phyloP scores from a whole-genome alignment of 2,329 filamentous ascomycete species.

The Aspergillus piperis region DNA sequence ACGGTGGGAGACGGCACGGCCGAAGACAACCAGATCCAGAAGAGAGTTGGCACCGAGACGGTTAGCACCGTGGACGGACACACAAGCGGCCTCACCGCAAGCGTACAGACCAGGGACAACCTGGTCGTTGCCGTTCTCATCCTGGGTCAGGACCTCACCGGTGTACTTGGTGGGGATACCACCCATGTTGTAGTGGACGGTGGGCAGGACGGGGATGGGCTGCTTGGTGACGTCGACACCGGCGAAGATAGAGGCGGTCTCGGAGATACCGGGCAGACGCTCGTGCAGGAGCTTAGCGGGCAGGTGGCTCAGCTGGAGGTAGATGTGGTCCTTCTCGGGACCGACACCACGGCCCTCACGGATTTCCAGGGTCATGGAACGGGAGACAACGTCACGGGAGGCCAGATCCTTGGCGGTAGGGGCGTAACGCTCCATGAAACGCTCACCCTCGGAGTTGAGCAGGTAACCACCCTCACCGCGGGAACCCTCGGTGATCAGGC shows the following conservation, averaged over 20 bases:
- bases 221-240: constrained; percentile 97
- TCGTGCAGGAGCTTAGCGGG: constrained; percentile 90
- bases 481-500: constrained; percentile 95
- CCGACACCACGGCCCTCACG: constrained; percentile 96
- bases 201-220: constrained; percentile 93
- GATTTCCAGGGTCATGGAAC: constrained; percentile 98
- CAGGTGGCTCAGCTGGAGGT: constrained; percentile 94
- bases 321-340: constrained; percentile 97
- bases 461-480: constrained; percentile 98
- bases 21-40: constrained; percentile 95
- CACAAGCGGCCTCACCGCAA: constrained; percentile 94
- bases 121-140: constrained; percentile 84
- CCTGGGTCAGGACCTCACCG: constrained; percentile 88
- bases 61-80: constrained; percentile 98
- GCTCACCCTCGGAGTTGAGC: constrained; percentile 95
- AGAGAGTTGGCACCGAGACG: constrained; percentile 97
- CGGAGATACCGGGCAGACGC: constrained; percentile 96
- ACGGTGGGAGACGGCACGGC: constrained; percentile 94
- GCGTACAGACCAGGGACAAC: constrained; percentile 93
- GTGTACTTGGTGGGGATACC: constrained; percentile 98
- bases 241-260: constrained; percentile 95
- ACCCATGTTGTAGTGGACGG: constrained; percentile 99
- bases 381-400: constrained; percentile 91
- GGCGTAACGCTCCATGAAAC: constrained; percentile 99
- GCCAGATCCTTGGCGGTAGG: constrained; percentile 98